These are phyloP conservation scores for Fusarium annulatum DNA, from an alignment of 2,329 filamentous ascomycete genomes.

Conservation along the genomic window DNA sequence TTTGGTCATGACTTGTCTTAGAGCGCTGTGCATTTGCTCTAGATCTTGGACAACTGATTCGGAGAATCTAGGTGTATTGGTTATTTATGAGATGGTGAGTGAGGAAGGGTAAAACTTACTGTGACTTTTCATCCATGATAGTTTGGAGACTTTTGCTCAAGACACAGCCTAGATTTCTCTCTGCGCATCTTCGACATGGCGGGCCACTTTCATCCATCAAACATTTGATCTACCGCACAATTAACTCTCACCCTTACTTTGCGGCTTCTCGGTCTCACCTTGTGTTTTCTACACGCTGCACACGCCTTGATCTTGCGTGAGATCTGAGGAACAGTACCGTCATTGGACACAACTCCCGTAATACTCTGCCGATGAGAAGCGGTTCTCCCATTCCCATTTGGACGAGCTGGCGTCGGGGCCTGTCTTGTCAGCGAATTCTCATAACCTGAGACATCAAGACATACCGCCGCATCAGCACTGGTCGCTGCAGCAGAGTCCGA, in stretches of 20 bases:
- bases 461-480: slow-evolving; percentile 22
- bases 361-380: slow-evolving; percentile 36
- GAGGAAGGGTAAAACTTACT: slow-evolving; percentile 37
- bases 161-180: slow-evolving; percentile 52
- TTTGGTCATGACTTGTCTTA: slow-evolving; percentile 42
- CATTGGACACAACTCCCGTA: slow-evolving; percentile 16
- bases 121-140: slow-evolving; percentile 55
- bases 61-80: slow-evolving; percentile 12
- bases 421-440: slow-evolving; percentile 19
- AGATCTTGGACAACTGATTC: slow-evolving; percentile 42
- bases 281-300: slow-evolving; percentile 55
- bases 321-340: slow-evolving; percentile 47
- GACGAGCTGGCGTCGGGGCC: slow-evolving; percentile 25
- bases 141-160: slow-evolving; percentile 56
- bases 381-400: slow-evolving; percentile 34
- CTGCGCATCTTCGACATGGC: slow-evolving; percentile 52
- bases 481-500: slow-evolving; percentile 34
- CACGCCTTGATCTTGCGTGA: slow-evolving; percentile 56
- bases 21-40: slow-evolving; percentile 41
- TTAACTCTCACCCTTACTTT: not conserved
- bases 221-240: slow-evolving; percentile 52
- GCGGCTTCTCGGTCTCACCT: slow-evolving; percentile 42
- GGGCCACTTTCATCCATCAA: slow-evolving; percentile 55
- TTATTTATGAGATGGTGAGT: not conserved
- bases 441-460: not conserved